Base-by-base conservation (phyloP, 2,329 filamentous ascomycete genomes). In the Trichothecium sympodiale region DNA sequence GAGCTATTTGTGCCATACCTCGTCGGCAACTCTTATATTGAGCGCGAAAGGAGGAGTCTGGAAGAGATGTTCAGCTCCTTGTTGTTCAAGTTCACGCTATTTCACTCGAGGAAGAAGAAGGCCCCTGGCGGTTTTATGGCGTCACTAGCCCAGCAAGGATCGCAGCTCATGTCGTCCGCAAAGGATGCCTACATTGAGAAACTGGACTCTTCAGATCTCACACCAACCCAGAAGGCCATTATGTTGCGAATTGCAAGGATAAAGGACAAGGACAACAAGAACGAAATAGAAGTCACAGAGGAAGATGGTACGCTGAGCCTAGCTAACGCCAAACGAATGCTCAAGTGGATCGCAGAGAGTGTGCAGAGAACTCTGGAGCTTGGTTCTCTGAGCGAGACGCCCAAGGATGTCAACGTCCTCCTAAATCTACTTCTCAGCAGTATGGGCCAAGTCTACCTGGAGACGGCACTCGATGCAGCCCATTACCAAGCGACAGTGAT, bases 41-140 rank as follows among this genome's bases (percentile, higher is more conserved):
- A 83, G 38, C 68, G 77, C 40, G 79, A 83, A 51, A 73, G 64
- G 50, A 77, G 67, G 55, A 81, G 71, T 39, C 59, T 91, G 33
- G 83, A 88, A 51, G 84, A 89, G 53, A 61, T 88, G 44, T 87
- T 94, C 60, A 89, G 86, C 37, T 94, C 91, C 0, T 63, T 98
- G 36, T 72, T 96, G 4, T 94, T 98, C 73, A 94, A 93, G 49
- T 98, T 91, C 52, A 93, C 86, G 13, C 82, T 93, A n/a, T 96
- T 89, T 53, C 91, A 98, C 56, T 86, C 82, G 1, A 69, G 80
- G 40, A 72, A 86, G 43, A 89, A 94, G 57, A 95, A 93, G 66
- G 79, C 81, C 17, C 83, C 88, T 2, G 86, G 84, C 1, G 86
- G 86, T 1, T 95, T 95, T 56, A 93, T 96, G 69, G 86, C 84